Evolutionary conservation across 306 rosid species (phyloP), one percentile per base, ranked within the genome.

Genomic region (Quercus alba): DNA sequence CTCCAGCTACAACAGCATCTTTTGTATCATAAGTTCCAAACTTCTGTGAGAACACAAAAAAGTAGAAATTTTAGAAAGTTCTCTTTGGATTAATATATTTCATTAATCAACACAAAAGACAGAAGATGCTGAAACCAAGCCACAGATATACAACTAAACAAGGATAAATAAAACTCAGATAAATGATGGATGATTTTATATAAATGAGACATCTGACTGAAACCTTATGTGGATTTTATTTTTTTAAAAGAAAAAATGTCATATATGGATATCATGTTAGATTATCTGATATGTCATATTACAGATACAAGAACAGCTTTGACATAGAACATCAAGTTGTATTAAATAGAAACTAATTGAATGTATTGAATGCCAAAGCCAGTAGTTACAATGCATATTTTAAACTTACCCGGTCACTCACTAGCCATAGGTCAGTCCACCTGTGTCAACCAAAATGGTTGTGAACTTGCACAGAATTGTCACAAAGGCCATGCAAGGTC

Each of bases 1-100:
- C 97, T 72, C 98, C 98, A 62, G 98, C 83, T 21, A 90, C 87
- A n/a, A 89, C 94, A 66, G 87, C 63, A 49, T 97, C 99, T 33
- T 90, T 86, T 38, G 81, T 86, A 85, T 90, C 90, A 70, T 91
- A 91, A 23, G 98, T 98, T 89, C 91, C 98, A 75, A 95, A 95
- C 81, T 93, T 95, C 98, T 93, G 93, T 75, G 81, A 76, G 78
- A 30, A 75, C 31, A 23, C 68, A 67, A 31, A 81, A 58, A 19
- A 55, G 11, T 33, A 35, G 35, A 35, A 31, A 17, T 67, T 33
- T 33, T 63, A 54, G 20, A 35, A 26, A 70, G 25, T 52, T 73
- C 59, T 64, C 44, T 51, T 25, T n/a, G 38, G 72, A 59, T 79
- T 33, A 74, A 67, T 26, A 5, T 55, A 11, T 67, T 81, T 84